Base-by-base conservation (phyloP, 805 yeast genomes). In the Yarrowia sp. region DNA sequence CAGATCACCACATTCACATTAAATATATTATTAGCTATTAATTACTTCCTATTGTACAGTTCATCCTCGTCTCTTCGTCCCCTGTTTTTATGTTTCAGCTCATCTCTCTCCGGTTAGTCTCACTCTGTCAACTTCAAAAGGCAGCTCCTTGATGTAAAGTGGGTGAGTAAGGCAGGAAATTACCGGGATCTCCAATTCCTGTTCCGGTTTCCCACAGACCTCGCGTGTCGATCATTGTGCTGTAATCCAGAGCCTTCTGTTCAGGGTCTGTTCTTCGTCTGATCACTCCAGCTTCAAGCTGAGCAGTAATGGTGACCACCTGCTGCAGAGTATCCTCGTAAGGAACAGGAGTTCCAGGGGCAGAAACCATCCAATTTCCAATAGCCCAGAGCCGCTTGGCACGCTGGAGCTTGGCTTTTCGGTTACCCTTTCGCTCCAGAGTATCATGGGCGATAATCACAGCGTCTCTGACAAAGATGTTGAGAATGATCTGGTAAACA, bases 301-400 rank as follows among this genome's bases (percentile, higher is more conserved):
- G 65, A 2, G 67, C 67, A 22, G 67, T 49, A 11, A 63, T 63
- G n/a, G 67, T 48, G 12, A 63, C 45, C 10, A 63, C 56, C 46
- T 49, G 56, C 26, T 49, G 67, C n/a, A 63, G 40, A 15, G 56
- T 48, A n/a, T 63, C 56, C 19, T 63, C 67, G 26, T 63, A 48
- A 10, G 67, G 67, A 26, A 49, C 56, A 10, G 67, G 67, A 5
- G 56, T 48, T 9, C 56, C 56, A 15, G 56, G 55, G 8, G 67
- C 56, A 48, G 67, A 63, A 15, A 63, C 67, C 67, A 63, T 46
- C 67, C 67, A 63, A 14, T 63, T 63, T 8, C 67, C 67, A 36
- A 63, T 36, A 7, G 67, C 67, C 67, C 67, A 63, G 14, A 63
- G 55, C n/a, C 67, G 38, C 40, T 63, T 63, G 12, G 56, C 46